Evolutionary conservation across 495 filamentous ascomycete genomes (phyloP).

Genomic region (Sporormia fimetaria): DNA sequence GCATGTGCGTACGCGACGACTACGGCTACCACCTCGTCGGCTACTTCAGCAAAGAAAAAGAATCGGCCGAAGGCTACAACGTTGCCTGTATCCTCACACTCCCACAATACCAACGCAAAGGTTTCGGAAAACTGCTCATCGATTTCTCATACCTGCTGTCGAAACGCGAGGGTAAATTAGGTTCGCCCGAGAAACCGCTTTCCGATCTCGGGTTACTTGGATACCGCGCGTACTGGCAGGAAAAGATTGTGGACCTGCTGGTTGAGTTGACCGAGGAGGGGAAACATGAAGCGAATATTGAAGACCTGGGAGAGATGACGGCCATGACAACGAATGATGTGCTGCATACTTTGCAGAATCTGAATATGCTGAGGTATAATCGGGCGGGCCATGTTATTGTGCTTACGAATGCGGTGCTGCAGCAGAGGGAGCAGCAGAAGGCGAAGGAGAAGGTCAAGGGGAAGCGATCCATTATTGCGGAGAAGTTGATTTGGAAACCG

Average conservation of each 20-base stretch:
- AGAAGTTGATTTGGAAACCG: constrained; percentile 83
- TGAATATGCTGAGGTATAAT: constrained; percentile 88
- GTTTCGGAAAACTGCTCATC: constrained; percentile 85
- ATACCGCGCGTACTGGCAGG: constrained; percentile 94
- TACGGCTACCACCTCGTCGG: constrained; percentile 87
- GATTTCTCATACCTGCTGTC: constrained; percentile 97
- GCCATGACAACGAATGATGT: constrained; percentile 96
- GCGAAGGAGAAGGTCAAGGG: constrained; percentile 68
- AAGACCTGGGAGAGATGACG: constrained; percentile 62
- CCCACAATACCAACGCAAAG: constrained; percentile 89
- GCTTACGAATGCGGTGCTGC: constrained; percentile 66
- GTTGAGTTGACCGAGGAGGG: too few relatives aligned
- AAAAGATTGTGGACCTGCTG: constrained; percentile 77
- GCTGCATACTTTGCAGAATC: constrained; percentile 78
- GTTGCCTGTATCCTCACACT: constrained; percentile 94
- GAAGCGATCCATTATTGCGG: constrained; percentile 62
- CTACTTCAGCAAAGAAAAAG: constrained; percentile 98
- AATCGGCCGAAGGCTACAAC: constrained; percentile 91
- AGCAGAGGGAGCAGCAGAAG: constrained; percentile 57
- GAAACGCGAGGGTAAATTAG: constrained; percentile 86
- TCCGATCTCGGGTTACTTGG: constrained; percentile 84
- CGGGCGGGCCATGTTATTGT: constrained; percentile 91
- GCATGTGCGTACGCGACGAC: constrained; percentile 81
- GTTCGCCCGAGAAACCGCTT: constrained; percentile 91
- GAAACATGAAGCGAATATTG: constrained; percentile 60